phyloP scores from a whole-genome alignment of 2,329 filamentous ascomycete species.

The Colletotrichum aenigma region DNA sequence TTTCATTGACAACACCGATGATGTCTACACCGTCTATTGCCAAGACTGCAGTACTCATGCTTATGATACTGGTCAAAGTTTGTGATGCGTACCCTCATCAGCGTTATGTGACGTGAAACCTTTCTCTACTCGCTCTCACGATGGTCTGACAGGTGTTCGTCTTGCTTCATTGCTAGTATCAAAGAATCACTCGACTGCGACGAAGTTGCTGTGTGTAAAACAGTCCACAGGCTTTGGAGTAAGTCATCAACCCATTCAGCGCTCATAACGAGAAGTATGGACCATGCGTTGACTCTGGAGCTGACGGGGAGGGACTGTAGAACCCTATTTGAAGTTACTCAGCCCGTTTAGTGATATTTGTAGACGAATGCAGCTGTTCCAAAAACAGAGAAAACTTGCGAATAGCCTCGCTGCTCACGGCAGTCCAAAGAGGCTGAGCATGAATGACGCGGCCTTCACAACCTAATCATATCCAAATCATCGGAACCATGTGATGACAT shows the following conservation, averaged over 20 bases:
- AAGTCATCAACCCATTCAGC: not conserved
- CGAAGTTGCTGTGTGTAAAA: accelerated
- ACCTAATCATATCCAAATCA: not conserved
- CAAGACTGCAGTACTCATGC: not conserved
- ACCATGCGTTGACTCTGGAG: too few relatives aligned
- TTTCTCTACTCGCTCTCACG: accelerated
- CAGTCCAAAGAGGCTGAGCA: not conserved
- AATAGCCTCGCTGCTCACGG: not conserved
- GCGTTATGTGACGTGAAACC: not conserved
- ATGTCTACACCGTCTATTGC: accelerated
- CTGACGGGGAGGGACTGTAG: too few relatives aligned
- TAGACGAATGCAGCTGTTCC: not conserved
- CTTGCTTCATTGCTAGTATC: not conserved
- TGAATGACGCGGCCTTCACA: not conserved
- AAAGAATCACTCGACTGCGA: accelerated
- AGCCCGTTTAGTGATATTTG: not conserved
- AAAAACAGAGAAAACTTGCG: not conserved
- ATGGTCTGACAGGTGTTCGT: not conserved
- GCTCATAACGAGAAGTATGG: not conserved
- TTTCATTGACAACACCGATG: not conserved
- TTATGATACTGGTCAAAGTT: too few relatives aligned
- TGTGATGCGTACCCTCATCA: not conserved
- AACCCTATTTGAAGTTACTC: not conserved
- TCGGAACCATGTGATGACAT: not conserved
- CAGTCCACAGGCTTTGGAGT: not conserved